Base-by-base conservation (phyloP, 176 grass and related monocot species). In the Eragrostis curvula region DNA sequence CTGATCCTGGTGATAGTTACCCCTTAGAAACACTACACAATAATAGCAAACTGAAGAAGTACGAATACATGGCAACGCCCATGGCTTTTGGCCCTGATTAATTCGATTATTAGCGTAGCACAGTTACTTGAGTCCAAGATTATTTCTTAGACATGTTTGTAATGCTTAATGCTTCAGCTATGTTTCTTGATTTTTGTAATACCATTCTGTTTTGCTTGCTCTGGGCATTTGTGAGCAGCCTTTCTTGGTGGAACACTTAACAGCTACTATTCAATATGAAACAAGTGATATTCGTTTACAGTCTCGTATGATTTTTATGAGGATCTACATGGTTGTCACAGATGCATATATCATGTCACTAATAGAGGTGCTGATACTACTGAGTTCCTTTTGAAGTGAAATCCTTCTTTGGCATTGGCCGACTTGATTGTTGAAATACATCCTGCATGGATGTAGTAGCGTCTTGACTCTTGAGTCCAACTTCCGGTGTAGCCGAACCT, bases 1-100 rank as follows among this genome's bases (percentile, higher is more conserved):
- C 56, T 41, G 53, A 81, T 85, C 66, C 41, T 85, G 87, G 87
- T 85, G 83, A 89, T 69, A 85, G 71, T 81, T 85, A 85, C 68
- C 77, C 71, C 71, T 53, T 85, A 76, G 70, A 81, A 80, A 85
- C 55, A 85, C 63, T 44, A 81, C 70, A 89, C 77, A 89, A 77
- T 77, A 85, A 85, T 78, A 75, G 70, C 64, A 80, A 76, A 61
- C 58, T 40, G 62, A 71, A 71, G 46, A 66, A 47, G 14, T 53
- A 48, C 72, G 49, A 41, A 51, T 82, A 78, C 83, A 90, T 82
- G 78, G 83, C 47, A 72, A 42, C 43, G 7, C 14, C 83, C 79
- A 82, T 86, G 78, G 48, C 23, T 90, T 78, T 80, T 81, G 77
- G 59, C 28, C 25, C 61, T 74, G 70, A 80, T 81, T 68, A 58